Percentiles rank a stretch among this genome's conserved stretches.
Evolutionary conservation across 1,284 basidiomycete genomes (phyloP).

Genomic region (Anthracocystis walkeri): DNA sequence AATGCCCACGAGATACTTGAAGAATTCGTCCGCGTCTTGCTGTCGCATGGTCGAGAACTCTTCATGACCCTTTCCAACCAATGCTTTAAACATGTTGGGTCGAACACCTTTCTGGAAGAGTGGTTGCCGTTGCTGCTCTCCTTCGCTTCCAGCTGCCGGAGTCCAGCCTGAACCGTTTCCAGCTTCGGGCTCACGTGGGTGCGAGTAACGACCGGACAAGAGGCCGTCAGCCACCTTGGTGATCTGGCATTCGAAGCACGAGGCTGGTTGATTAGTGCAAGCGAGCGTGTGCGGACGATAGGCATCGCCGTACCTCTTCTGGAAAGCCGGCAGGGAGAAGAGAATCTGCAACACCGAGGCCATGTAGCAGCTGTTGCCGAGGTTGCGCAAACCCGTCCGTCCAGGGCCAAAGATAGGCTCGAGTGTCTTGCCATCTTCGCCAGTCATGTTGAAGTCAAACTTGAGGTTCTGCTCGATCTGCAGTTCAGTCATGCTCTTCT

Average conservation of each 20-base stretch:
- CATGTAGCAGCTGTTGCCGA: conserved; percentile 99
- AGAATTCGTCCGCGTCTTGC: conserved; percentile 96
- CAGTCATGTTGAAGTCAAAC: conserved; percentile 93
- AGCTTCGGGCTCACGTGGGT: conserved; percentile 71
- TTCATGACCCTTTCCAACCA: conserved; percentile 90
- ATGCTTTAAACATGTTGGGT: conserved; percentile 86
- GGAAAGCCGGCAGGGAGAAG: conserved; percentile 85
- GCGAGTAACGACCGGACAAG: conserved; percentile 89
- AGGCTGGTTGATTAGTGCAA: conserved; percentile 80
- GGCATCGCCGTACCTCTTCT: conserved; percentile 77
- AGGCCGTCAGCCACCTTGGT: conserved; percentile 92
- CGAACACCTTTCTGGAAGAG: conserved; percentile 86
- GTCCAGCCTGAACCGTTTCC: conserved; percentile 19
- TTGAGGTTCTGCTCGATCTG: conserved; percentile 97
- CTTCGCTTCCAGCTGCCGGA: conserved; percentile 5
- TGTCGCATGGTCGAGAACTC: conserved; percentile 98
- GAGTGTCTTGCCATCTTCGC: conserved; percentile 87
- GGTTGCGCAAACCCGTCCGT: conserved; percentile 88
- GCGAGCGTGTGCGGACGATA: conserved; percentile 75
- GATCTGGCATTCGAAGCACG: conserved; percentile 94
- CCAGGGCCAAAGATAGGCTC: conserved; percentile 90
- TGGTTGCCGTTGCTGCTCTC: conserved; percentile 22
- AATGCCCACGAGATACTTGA: conserved; percentile 82
- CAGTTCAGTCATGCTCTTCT: conserved; percentile 96
- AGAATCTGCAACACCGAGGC: conserved; percentile 90